Percentiles rank a stretch among this genome's conserved stretches.
Evolutionary conservation across 805 yeast species (phyloP).

Genomic region (Saccharomycopsis sp.): DNA sequence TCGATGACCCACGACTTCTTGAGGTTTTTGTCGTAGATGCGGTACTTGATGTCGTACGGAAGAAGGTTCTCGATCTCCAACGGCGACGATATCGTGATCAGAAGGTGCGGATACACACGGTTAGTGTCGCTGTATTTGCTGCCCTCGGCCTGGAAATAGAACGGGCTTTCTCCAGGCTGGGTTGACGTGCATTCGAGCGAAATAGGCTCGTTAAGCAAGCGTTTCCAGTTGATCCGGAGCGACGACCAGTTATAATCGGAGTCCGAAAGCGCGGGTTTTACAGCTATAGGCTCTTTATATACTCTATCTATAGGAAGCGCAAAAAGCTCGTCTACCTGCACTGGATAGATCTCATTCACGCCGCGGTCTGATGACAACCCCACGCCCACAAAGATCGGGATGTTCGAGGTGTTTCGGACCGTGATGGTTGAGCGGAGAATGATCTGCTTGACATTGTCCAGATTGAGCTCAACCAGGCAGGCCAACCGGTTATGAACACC

Average conservation of each 20-base stretch:
- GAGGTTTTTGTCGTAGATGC: slow-evolving; percentile 69
- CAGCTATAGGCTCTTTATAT: slow-evolving; percentile 46
- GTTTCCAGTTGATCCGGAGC: slow-evolving; percentile 59
- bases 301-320: slow-evolving; percentile 73
- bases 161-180: slow-evolving; percentile 34
- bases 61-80: slow-evolving; percentile 75
- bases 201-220: slow-evolving; percentile 41
- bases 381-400: slow-evolving; percentile 42
- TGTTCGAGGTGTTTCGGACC: slow-evolving; percentile 60
- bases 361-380: slow-evolving; percentile 30
- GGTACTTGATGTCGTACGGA: slow-evolving; percentile 73
- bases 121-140: slow-evolving; percentile 61
- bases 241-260: slow-evolving; percentile 60
- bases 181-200: slow-evolving; percentile 48
- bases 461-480: slow-evolving; percentile 62
- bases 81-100: slow-evolving; percentile 73
- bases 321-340: slow-evolving; percentile 50
- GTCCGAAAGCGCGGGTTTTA: slow-evolving; percentile 58
- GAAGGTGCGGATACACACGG: slow-evolving; percentile 78
- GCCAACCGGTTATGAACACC: slow-evolving; percentile 68
- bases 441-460: slow-evolving; percentile 73
- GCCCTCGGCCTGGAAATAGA: slow-evolving; percentile 70
- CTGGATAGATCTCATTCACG: slow-evolving; percentile 30
- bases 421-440: slow-evolving; percentile 71
- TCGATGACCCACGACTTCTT: slow-evolving; percentile 59